phyloP scores from a whole-genome alignment of 2,329 filamentous ascomycete genomes.

The Dactylonectria macrodidyma region DNA sequence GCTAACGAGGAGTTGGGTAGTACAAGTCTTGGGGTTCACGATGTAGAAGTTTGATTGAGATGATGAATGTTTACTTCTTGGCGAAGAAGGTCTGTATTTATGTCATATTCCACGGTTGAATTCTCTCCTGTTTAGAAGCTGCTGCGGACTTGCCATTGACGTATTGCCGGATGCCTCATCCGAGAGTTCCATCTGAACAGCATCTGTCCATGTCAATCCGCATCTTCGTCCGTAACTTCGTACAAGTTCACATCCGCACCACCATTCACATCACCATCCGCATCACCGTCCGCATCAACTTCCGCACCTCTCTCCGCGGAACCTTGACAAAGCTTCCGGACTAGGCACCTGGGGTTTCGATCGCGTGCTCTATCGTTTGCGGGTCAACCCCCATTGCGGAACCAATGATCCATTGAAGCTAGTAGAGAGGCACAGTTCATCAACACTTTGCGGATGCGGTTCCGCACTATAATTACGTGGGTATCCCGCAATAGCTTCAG shows the following conservation, averaged over 20 bases:
- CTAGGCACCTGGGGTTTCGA: background rate
- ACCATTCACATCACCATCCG: background rate
- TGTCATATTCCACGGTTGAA: background rate
- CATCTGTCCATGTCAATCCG: background rate
- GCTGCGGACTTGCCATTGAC: background rate
- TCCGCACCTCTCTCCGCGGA: background rate
- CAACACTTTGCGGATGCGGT: slow-evolving; percentile 25
- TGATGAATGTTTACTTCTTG: background rate
- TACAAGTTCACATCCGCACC: no score
- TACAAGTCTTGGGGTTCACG: background rate
- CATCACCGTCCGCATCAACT: background rate
- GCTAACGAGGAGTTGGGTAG: background rate
- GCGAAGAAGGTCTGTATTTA: background rate
- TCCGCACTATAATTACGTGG: background rate
- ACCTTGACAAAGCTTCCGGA: background rate
- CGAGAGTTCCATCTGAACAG: background rate
- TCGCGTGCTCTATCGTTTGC: background rate
- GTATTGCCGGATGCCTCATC: background rate
- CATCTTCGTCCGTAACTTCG: background rate
- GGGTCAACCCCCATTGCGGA: background rate
- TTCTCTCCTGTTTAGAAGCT: no score
- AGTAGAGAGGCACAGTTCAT: background rate
- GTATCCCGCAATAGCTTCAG: slow-evolving; percentile 16
- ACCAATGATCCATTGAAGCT: background rate
- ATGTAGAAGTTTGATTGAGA: slow-evolving; percentile 1